These are phyloP conservation scores for Naganishia liquefaciens DNA, from an alignment of 1,284 basidiomycete genomes.

Conservation along the genomic window DNA sequence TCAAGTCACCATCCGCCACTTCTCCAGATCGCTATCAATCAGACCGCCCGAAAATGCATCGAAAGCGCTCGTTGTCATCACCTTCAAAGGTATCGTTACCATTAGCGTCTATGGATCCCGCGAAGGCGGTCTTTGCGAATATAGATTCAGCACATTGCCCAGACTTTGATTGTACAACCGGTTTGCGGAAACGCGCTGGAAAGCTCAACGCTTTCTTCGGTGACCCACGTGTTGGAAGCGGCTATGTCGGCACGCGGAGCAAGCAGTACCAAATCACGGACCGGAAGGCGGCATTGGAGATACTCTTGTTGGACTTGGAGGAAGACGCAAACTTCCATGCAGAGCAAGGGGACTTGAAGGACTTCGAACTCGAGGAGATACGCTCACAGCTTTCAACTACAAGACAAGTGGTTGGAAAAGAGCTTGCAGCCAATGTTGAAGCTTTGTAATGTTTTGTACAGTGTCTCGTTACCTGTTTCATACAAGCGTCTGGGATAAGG, in stretches of 20 bases:
- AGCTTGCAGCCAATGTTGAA: background rate
- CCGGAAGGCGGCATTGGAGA: conserved; percentile 19
- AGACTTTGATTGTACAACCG: background rate
- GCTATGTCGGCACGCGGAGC: conserved; percentile 1
- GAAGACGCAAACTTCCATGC: conserved; percentile 11
- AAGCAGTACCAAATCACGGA: conserved; percentile 5
- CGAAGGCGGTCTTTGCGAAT: background rate
- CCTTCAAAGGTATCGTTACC: background rate
- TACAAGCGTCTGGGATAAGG: background rate
- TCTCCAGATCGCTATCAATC: too few species aligned
- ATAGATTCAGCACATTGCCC: background rate
- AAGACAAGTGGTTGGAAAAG: background rate
- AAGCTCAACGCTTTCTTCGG: conserved; percentile 26
- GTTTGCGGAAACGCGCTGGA: conserved; percentile 10
- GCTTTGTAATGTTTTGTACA: background rate
- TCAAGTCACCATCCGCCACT: background rate
- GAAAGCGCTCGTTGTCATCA: conserved; percentile 12
- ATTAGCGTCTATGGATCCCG: background rate
- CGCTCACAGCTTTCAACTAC: conserved; percentile 4
- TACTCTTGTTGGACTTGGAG: conserved; percentile 15
- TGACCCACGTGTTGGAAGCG: conserved; percentile 7
- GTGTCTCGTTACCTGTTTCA: background rate
- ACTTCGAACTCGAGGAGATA: conserved; percentile 12
- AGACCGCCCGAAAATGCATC: background rate
- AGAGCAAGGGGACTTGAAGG: conserved; percentile 10